Evolutionary conservation across 163 green algal species (phyloP), one percentile per base, ranked within the genome.

Genomic region (Scenedesmus sp.): DNA sequence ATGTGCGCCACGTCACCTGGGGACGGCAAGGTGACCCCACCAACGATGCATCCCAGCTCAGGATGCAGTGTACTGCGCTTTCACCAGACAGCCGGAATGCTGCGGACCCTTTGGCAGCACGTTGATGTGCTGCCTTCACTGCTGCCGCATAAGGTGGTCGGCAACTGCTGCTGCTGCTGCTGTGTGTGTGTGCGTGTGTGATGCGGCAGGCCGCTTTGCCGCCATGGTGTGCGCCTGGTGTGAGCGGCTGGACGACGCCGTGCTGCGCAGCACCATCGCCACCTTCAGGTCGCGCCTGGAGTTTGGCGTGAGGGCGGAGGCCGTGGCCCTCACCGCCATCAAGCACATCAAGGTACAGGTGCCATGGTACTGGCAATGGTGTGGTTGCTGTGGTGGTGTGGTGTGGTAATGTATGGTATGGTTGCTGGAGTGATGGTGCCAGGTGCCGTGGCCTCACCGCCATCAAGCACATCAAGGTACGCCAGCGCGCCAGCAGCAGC

Each of bases 201-300:
- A n/a, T n/a, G n/a, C n/a, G n/a, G 22, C 87, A 83, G 81, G 82
- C 44, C 22, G 76, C 59, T 98, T 97, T 90, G 95, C 98, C 0
- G 85, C 43, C 88, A 98, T 97, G 95, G 95, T 98, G 53, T 93
- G 96, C 0, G 91, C 94, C 59, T 99, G 99, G 89, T 99, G 97
- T 89, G 95, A 96, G 72, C 94, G 96, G 73, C 88, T 99, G 89
- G 95, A 96, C 43, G 98, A 94, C 93, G 49, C 59, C 10, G 94
- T 97, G 90, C 86, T 99, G 81, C 95, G 98, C 86, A 68, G 92
- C 3, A 93, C 99, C 26, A 93, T 99, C 12, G 80, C 94, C 30
- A 95, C 95, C 85, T 98, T 98, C 92, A 94, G 97, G 88, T 92
- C 89, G 49, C 35, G 91, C 0, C 95, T 98, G 80, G 93, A 92